Evolutionary conservation across 2,329 filamentous ascomycete genomes (phyloP), one percentile per base, ranked within the genome.

Genomic region (Ascomycota sp.): DNA sequence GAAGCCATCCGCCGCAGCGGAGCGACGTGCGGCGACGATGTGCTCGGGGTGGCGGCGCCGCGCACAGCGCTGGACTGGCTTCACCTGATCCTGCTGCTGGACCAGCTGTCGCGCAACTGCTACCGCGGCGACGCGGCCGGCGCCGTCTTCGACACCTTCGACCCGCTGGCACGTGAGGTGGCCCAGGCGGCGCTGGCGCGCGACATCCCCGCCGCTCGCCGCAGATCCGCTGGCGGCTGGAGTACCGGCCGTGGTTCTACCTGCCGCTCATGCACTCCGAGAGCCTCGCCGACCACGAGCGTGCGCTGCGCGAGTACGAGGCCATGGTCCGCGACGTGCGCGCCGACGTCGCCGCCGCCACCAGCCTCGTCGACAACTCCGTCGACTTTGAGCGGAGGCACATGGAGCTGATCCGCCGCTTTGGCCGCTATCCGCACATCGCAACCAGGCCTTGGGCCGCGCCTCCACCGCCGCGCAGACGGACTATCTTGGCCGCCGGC

Each of bases 51-150:
- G 10, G 35, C 43, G 1, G 35, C 41, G 8, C 48, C 46, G 4
- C 30, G 36, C 4, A 33, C 36, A 3, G 42, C 53, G 1, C 30
- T 44, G 5, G 50, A 55, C 36, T 56, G 51, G 46, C 48, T 76
- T 2, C 55, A 57, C 27, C 43, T 75, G 0, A 40, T 69, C 5
- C 38, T 76, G 2, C 53, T 76, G 2, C 56, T 76, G 3, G 72
- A 76, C 36, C 71, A 76, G 41, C 55, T 75, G 25, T 56, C 70
- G 0, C 61, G 72, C 2, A 75, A 76, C 41, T 56, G 66, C 36
- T 70, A 63, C 47, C 66, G 72, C 10, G 59, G 54, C 1, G 48
- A 52, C 0, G 46, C 65, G 17, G 44, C 53, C 0, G 36, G 30
- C 2, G 26, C 61, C 3, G 47, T 63, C 8, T 75, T 72, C 40